Percentiles rank a stretch among this genome's conserved stretches.
Conservation (phyloP, 805 yeast genomes). For the Pichia insulana region DNA sequence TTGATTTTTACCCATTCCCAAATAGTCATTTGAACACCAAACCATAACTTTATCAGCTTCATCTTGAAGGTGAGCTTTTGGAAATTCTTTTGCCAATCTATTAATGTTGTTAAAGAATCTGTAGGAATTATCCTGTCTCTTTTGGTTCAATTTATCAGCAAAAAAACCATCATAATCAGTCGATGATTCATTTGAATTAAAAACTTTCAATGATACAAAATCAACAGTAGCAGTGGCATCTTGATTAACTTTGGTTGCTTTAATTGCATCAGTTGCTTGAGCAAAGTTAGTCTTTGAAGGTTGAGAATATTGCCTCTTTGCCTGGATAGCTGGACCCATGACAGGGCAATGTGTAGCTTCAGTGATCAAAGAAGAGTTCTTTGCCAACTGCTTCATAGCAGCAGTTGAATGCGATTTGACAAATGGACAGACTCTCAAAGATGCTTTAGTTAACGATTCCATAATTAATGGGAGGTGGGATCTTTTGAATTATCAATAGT, state of each 20-base stretch:
- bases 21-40: slow-evolving; percentile 98
- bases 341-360: slow-evolving; percentile 82
- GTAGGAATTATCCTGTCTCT: slow-evolving; percentile 84
- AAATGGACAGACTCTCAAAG: slow-evolving; percentile 79
- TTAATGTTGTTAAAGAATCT: slow-evolving; percentile 96
- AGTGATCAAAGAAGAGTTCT: slow-evolving; percentile 35
- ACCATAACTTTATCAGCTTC: slow-evolving; percentile 86
- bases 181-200: slow-evolving; percentile 38
- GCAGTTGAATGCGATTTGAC: slow-evolving; percentile 49
- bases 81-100: slow-evolving; percentile 89
- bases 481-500: background rate
- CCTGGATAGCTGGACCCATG: slow-evolving; percentile 67
- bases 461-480: slow-evolving; percentile 27
- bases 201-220: slow-evolving; percentile 7
- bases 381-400: slow-evolving; percentile 49
- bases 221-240: slow-evolving; percentile 28
- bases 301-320: slow-evolving; percentile 36
- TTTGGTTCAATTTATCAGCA: slow-evolving; percentile 55
- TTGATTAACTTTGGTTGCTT: slow-evolving; percentile 21
- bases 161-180: slow-evolving; percentile 72
- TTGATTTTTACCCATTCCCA: slow-evolving; percentile 86
- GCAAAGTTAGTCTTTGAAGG: slow-evolving; percentile 39
- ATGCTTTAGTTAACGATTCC: slow-evolving; percentile 74
- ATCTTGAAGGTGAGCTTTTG: slow-evolving; percentile 74
- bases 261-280: slow-evolving; percentile 33